Evolutionary conservation across 2,329 filamentous ascomycete species (phyloP), one percentile per base, ranked within the genome.

Genomic region (Ilyonectria destructans): DNA sequence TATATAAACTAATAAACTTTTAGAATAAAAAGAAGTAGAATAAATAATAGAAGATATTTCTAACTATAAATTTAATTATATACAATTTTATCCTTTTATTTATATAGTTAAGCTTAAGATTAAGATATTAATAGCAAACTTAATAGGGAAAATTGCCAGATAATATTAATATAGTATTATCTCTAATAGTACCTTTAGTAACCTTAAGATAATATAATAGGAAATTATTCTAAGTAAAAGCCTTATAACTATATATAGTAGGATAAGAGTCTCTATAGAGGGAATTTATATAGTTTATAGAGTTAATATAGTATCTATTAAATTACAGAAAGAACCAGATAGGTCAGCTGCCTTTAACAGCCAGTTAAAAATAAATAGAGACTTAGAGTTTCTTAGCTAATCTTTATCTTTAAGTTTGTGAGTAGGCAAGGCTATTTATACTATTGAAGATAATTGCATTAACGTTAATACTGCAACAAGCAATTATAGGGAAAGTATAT

Each of bases 101-200:
- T 88, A 87, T 70, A 81, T 84, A n/a, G 84, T 87, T 52, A 88
- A 88, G 63, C 80, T 88, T 40, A 85, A 87, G 69, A 87, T 88
- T 68, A 86, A 88, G 71, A 84, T 88, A 81, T 83, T 82, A 12
- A 87, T 88, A 85, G 85, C 86, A 56, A 82, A 84, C 46, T 82
- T 88, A 23, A 87, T 88, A 69, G 82, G 77, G 45, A 82, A 81
- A 58, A 77, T 84, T 23, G 78, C 78, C 1, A 65, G 72, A 10
- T 54, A 74, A 35, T 70, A 69, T 13, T 48, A 67, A 6, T 71
- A 69, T 37, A 70, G 72, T 12, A 19, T 68, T 12, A 71, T 74
- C 49, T 61, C 63, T 1, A 69, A 74, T 0, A 72, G 72, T 4
- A 74, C 72, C 6, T 74, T 74, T n/a, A 15, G 23, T 4, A 4